Conservation (phyloP, 768 basidiomycete genomes). For the Hypholoma sublateritium region DNA sequence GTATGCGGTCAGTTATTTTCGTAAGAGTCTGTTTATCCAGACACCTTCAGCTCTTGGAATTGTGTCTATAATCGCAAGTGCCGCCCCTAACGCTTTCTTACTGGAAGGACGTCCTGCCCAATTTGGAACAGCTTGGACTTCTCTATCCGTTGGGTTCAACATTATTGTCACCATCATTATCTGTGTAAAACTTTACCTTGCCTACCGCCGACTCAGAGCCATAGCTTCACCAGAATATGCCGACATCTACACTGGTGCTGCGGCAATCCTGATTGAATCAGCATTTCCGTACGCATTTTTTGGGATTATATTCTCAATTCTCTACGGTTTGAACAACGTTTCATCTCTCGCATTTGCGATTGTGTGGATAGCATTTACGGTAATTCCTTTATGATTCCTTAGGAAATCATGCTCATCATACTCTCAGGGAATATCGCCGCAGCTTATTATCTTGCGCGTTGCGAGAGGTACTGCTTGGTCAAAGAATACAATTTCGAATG, state of each 20-base stretch:
- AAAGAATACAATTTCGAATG: background rate
- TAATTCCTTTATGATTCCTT: background rate
- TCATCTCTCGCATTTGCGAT: background rate
- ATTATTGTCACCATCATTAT: slow-evolving; percentile 5
- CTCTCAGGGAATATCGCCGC: slow-evolving; percentile 7
- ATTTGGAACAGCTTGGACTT: slow-evolving; percentile 2
- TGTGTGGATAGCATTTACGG: slow-evolving; percentile 1
- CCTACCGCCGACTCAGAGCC: background rate
- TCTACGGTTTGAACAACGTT: slow-evolving; percentile 4
- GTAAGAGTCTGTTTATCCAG: background rate
- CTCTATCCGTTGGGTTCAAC: slow-evolving; percentile 4
- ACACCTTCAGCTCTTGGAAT: background rate
- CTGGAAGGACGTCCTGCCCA: background rate
- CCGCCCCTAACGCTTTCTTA: background rate
- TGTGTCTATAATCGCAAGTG: background rate
- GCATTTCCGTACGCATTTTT: slow-evolving; percentile 1
- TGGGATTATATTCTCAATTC: slow-evolving; percentile 2
- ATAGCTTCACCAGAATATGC: background rate
- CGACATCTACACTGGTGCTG: background rate
- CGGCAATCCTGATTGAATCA: slow-evolving; percentile 7
- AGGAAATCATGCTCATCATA: background rate
- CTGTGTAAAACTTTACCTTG: background rate
- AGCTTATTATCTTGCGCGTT: slow-evolving; percentile 10
- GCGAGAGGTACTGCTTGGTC: slow-evolving; percentile 4
- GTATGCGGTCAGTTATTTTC: too few species aligned